These are phyloP conservation scores for Claviceps maximensis DNA, from an alignment of 2,329 filamentous ascomycete genomes.

Conservation along the genomic window DNA sequence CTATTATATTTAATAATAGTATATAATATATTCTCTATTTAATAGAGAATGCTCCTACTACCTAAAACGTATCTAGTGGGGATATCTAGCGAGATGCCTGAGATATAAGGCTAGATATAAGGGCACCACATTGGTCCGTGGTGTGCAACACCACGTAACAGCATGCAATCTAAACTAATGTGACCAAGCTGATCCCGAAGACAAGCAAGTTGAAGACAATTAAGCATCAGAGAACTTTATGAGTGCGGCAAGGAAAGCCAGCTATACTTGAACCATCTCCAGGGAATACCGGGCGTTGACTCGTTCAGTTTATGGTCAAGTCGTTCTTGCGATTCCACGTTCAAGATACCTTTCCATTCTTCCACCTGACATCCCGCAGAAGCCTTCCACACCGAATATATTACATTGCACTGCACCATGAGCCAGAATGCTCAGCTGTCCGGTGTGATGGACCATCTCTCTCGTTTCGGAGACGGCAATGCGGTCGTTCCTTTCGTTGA, in stretches of 20 bases:
- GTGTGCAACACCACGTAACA: no score
- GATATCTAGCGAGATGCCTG: no score
- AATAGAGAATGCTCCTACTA: no score
- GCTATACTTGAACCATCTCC: neutral
- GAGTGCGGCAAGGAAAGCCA: neutral
- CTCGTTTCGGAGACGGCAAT: neutral
- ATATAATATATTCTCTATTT: no score
- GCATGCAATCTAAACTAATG: no score
- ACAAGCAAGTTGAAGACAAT: no score
- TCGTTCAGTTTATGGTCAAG: neutral
- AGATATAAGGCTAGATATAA: no score
- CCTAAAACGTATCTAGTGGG: no score
- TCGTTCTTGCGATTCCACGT: neutral
- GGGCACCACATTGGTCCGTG: no score
- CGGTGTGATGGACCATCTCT: neutral
- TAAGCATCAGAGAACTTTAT: no score
- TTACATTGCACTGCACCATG: neutral
- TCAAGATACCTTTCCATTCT: neutral
- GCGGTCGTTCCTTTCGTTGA: constrained; percentile 9
- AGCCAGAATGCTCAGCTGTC: constrained; percentile 2
- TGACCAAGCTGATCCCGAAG: no score
- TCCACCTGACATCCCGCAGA: neutral
- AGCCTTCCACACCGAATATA: neutral
- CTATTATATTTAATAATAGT: no score
- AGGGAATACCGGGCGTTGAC: neutral